phyloP scores from a whole-genome alignment of 305 asterid species.

The Fraxinus xanthoxyloides region DNA sequence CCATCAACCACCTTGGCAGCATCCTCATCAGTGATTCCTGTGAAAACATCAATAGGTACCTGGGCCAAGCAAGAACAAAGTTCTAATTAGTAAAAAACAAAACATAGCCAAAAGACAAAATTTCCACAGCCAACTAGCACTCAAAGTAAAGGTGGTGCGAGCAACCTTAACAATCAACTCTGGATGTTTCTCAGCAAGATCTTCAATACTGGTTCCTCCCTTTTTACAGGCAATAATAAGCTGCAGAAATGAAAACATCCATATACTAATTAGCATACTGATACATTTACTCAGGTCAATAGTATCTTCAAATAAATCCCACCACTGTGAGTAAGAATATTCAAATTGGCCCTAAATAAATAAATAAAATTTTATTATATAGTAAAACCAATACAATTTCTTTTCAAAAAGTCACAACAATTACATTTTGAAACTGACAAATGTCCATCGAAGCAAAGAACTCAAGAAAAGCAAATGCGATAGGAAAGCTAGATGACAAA shows the following conservation, averaged over 20 bases:
- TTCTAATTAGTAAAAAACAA: conserved; percentile 1
- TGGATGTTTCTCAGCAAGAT: conserved; percentile 94
- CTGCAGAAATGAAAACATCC: conserved; percentile 42
- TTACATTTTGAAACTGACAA: background rate
- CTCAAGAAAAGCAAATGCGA: background rate
- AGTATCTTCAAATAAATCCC: background rate
- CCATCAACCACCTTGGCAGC: conserved; percentile 98
- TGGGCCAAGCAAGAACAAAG: conserved; percentile 24
- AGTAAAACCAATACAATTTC: background rate
- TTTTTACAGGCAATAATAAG: conserved; percentile 88
- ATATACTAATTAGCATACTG: background rate
- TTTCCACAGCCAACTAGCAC: conserved; percentile 13
- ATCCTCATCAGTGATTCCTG: conserved; percentile 90
- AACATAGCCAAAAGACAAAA: background rate
- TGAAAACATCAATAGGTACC: conserved; percentile 89
- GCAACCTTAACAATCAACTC: conserved; percentile 83
- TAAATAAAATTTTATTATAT: background rate
- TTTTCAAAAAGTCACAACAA: background rate
- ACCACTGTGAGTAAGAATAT: background rate
- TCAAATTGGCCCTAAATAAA: background rate
- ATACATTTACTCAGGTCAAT: background rate
- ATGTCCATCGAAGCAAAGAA: background rate
- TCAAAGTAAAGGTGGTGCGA: conserved; percentile 11
- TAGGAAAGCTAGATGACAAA: background rate
- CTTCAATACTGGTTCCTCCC: conserved; percentile 99